Base-by-base conservation (phyloP, 108 stramenopile genomes). In the Aurantiochytrium sp. region DNA sequence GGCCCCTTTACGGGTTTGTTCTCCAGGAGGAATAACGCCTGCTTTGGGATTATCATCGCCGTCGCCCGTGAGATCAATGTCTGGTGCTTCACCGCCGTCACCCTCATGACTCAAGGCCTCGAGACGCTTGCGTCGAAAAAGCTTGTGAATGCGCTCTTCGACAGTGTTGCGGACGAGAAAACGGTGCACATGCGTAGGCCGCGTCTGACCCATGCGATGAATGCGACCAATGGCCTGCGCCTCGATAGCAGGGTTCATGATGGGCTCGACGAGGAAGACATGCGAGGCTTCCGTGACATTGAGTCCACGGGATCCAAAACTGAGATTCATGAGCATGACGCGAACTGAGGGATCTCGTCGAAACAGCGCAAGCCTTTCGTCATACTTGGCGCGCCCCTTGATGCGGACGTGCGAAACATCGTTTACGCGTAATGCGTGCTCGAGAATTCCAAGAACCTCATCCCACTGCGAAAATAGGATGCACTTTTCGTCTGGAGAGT, bases 201-300 rank as follows among this genome's bases (percentile, higher is more conserved):
- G 44, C 28, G 14, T 60, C 72, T 89, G 89, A 4, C 91, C 91
- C 5, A 89, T 89, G 16, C 91, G 55, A 58, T 92, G 91, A 21
- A 94, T 90, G 23, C 95, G 90, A 47, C 94, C 94, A 45, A 96
- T 92, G 1, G 95, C 95, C 71, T 96, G 95, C 16, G 72, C 88
- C 72, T 96, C 94, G 42, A 94, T 60, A 1, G 93, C 93, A 0
- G 92, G 92, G 90, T 95, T 95, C 69, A 92, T 69, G 5, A 89
- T 60, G 16, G 95, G 95, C 89, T 96, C 95, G 91, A 96, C 89
- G 5, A 96, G n/a, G 58, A 94, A 94, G 19, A 95, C 92, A 21
- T 94, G 90, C 76, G 94, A 91, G 16, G 95, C 95, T 53, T 92
- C 89, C 4, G 94, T 95, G 21, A 96, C 88, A 64, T 94, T 95